These are phyloP conservation scores for Beta macrorhiza DNA, from an alignment of 179 eudicot genomes.

Conservation along the genomic window DNA sequence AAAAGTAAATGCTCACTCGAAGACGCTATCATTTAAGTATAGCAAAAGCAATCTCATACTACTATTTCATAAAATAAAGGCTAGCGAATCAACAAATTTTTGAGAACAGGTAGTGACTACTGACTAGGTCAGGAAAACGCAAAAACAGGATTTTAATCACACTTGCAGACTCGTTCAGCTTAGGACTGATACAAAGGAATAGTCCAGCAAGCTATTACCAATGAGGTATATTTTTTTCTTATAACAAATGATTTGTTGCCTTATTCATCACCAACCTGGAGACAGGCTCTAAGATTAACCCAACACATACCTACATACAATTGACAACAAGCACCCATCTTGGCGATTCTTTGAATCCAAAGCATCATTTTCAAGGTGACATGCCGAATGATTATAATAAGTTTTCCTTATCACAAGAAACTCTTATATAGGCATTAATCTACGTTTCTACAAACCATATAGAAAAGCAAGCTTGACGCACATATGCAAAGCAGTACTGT, in stretches of 20 bases:
- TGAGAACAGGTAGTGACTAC: not conserved
- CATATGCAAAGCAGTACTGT: not conserved
- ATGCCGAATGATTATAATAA: not conserved
- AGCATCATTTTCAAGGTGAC: conserved; percentile 7
- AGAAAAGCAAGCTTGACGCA: conserved; percentile 7
- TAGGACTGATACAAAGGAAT: not conserved
- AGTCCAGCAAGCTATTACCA: not conserved
- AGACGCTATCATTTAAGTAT: too few relatives aligned
- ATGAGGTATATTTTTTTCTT: not conserved
- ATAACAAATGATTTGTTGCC: not conserved
- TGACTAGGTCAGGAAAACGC: not conserved
- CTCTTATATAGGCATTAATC: not conserved
- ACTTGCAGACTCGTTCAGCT: not conserved
- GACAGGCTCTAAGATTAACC: not conserved
- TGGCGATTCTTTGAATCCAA: too few relatives aligned
- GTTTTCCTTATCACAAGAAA: not conserved
- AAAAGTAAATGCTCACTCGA: too few relatives aligned
- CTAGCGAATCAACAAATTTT: not conserved
- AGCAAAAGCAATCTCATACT: too few relatives aligned
- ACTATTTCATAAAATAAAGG: too few relatives aligned
- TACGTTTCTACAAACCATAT: conserved; percentile 12
- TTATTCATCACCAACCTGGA: conserved; percentile 21
- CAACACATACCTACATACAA: not conserved
- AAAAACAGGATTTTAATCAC: not conserved
- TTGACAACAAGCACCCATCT: not conserved